Evolutionary conservation across 2,329 filamentous ascomycete genomes (phyloP).

Genomic region (Colletotrichum kahawae): DNA sequence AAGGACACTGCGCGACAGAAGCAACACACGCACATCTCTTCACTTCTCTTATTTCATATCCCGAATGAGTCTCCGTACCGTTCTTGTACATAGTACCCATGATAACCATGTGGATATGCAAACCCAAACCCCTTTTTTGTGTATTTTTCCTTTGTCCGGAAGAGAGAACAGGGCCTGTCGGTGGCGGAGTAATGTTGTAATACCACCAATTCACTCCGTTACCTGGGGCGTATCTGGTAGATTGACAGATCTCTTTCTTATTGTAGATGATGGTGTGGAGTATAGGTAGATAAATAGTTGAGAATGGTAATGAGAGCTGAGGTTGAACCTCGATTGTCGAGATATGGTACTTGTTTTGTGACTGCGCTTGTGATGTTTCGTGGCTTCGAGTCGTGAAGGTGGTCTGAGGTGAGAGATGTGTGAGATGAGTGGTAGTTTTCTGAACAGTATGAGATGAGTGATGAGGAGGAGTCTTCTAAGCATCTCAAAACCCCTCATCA

Average conservation of each 20-base stretch:
- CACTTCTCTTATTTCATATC: not conserved
- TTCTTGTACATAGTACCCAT: conserved; percentile 20
- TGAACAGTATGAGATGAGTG: not conserved
- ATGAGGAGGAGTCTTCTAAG: not conserved
- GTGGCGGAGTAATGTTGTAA: not conserved
- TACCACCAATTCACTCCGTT: not conserved
- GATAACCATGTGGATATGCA: conserved; percentile 4
- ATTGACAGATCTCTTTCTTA: not conserved
- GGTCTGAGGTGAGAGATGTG: not conserved
- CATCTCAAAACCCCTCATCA: not conserved
- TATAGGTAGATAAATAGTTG: not conserved
- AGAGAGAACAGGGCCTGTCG: not conserved
- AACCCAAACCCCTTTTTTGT: not conserved
- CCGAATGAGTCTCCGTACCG: not conserved
- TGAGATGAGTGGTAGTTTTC: not conserved
- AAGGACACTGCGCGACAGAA: not conserved
- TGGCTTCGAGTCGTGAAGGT: not conserved
- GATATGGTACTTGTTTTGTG: not conserved
- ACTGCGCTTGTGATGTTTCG: not conserved
- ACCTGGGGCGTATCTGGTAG: not conserved
- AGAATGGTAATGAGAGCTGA: not conserved
- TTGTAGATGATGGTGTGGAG: not conserved
- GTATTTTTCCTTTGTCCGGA: not conserved
- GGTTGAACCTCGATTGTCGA: not conserved
- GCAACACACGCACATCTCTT: not conserved